Evolutionary conservation across 306 rosid genomes (phyloP).

Genomic region (Ziziphus jujuba): DNA sequence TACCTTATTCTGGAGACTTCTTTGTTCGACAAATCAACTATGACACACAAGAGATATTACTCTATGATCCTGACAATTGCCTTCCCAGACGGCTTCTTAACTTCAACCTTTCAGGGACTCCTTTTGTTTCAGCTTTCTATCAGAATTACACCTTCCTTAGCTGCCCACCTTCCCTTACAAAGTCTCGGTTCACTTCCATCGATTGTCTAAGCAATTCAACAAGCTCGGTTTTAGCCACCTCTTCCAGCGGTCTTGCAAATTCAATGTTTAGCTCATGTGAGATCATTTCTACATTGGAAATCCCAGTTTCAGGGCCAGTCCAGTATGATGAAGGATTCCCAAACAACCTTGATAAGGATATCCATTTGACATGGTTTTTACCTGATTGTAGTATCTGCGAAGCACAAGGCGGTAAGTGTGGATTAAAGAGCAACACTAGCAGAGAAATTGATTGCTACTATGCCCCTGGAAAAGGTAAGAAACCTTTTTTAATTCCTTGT

Average conservation of each 20-base stretch:
- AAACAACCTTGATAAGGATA: conserved; percentile 38
- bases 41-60: conserved; percentile 40
- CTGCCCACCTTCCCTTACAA: conserved; percentile 45
- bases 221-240: conserved; percentile 49
- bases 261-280: conserved; percentile 42
- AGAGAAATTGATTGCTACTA: conserved; percentile 41
- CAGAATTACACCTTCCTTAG: conserved; percentile 53
- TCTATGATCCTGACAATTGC: conserved; percentile 57
- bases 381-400: conserved; percentile 65
- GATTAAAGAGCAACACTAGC: conserved; percentile 41
- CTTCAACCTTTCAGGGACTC: conserved; percentile 56
- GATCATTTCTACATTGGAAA: conserved; percentile 28
- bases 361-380: conserved; percentile 46
- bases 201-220: conserved; percentile 67
- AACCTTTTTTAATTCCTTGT: conserved; percentile 6
- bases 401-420: conserved; percentile 41
- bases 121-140: conserved; percentile 32
- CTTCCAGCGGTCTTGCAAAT: conserved; percentile 36
- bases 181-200: conserved; percentile 40
- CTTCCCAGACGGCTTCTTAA: conserved; percentile 52
- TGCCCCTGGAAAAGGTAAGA: conserved; percentile 43
- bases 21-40: conserved; percentile 51
- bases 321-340: conserved; percentile 18
- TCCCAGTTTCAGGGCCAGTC: conserved; percentile 42
- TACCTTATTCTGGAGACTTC: conserved; percentile 49